A percentile compares a stretch with the other conserved stretches of the same genome.
These are phyloP conservation scores for Amesomyces nigricolor DNA, from an alignment of 2,329 filamentous ascomycete species.

Conservation along the genomic window DNA sequence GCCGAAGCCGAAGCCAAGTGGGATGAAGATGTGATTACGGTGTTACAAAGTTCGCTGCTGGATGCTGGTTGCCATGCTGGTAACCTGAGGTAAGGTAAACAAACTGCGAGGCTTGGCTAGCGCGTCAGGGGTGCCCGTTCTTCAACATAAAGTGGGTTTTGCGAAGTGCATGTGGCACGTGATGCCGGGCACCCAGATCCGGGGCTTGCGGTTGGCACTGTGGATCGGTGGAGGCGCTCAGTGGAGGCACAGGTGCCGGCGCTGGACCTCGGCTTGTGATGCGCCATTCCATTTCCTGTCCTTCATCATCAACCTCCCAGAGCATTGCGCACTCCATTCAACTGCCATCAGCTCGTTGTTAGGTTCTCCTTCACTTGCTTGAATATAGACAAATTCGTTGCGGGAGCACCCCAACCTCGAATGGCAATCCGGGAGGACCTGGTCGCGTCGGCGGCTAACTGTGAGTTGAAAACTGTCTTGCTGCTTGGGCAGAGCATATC, in stretches of 20 bases:
- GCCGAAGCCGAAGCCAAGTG: neutral
- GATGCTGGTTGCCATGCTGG: no score
- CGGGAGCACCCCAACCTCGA: constrained; percentile 23
- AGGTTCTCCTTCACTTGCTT: no score
- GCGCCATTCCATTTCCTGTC: constrained; percentile 27
- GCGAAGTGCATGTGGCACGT: constrained; percentile 5
- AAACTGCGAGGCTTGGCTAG: constrained; percentile 21
- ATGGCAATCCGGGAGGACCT: constrained; percentile 94
- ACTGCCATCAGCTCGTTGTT: neutral
- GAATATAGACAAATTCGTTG: neutral
- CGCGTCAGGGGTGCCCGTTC: neutral
- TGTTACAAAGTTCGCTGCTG: no score
- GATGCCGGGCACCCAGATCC: constrained; percentile 13
- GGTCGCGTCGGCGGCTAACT: constrained; percentile 61
- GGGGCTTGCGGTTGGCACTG: constrained; percentile 6
- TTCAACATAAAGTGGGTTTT: constrained; percentile 6
- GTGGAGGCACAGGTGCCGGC: constrained; percentile 13
- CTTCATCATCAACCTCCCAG: constrained; percentile 9
- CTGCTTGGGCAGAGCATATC: neutral
- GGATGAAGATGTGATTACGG: neutral
- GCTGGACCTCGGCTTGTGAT: constrained; percentile 24
- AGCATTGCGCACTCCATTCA: neutral
- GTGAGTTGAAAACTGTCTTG: constrained; percentile 15
- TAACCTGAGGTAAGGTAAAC: constrained; percentile 22
- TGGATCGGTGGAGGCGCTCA: constrained; percentile 1